Base-by-base conservation (phyloP, 208 protist species). In the Leishmania braziliensis region DNA sequence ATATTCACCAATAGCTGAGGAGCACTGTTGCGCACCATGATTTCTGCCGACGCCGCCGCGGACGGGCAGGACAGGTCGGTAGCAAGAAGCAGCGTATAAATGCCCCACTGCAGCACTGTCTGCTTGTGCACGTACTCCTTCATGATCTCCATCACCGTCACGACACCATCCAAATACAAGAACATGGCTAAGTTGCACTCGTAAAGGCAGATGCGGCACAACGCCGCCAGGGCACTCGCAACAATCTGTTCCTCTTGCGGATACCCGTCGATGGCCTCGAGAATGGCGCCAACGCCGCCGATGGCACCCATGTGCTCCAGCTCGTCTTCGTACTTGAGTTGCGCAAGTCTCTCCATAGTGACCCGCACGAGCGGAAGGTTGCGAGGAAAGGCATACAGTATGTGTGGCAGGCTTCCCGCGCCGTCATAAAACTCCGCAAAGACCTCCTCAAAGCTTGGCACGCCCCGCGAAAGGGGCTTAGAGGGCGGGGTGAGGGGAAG, bases 251-350 rank as follows among this genome's bases (percentile, higher is more conserved):
- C 89, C 72, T 95, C 85, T 29, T 97, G 84, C 36, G 92, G 89
- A 68, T 97, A 90, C 5, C 86, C 90, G 79, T 97, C 95, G 39
- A 97, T 91, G 29, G 92, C 83, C 75, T 95, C 95, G 36, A 97
- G 74, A n/a, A 94, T 87, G 65, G 93, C 83, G 29, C 93, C 92
- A 50, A 97, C 89, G 50, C 87, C 90, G 29, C 91, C 90, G 20
- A 85, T 75, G 26, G 88, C 60, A 26, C 88, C 89, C n/a, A 93
- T 83, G 51, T 72, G 76, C 46, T 86, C 80, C 46, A 92, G 79
- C 58, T 86, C 82, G 54, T 77, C 69, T 50, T 78, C 70, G 74
- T 88, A 75, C 51, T 88, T 72, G 36, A 82, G 53, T 43, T 80
- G 82, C 29, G 89, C 84, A 26, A 96, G 86, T 53, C 75, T 83